Percentiles rank a stretch among this genome's conserved stretches.
These are phyloP conservation scores for Yarrowia sp. DNA, from an alignment of 805 yeast genomes.

Conservation along the genomic window DNA sequence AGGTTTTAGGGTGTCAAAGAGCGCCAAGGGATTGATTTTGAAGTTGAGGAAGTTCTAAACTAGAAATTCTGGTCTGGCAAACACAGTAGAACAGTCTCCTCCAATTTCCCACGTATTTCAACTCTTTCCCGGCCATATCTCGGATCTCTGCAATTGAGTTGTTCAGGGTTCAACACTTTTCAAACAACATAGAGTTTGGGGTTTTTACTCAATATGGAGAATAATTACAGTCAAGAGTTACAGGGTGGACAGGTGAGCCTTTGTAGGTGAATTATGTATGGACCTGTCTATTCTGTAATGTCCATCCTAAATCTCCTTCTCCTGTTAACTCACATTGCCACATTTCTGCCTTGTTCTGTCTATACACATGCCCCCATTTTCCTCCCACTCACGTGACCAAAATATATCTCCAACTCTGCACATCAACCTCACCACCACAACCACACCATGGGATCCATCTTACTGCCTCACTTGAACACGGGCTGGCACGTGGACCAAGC, in stretches of 20 bases:
- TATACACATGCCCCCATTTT: no score
- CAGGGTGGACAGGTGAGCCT: no score
- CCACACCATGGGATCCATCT: constrained; percentile 75
- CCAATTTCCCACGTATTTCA: no score
- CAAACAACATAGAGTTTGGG: neutral
- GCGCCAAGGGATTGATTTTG: no score
- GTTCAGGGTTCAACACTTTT: neutral
- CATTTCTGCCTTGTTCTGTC: no score
- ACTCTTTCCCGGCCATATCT: neutral
- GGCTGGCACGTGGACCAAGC: constrained; percentile 99
- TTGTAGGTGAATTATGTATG: no score
- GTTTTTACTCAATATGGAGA: neutral
- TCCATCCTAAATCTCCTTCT: no score
- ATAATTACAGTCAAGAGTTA: no score
- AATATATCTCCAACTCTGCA: neutral
- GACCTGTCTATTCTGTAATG: no score
- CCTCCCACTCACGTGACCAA: constrained; percentile 1
- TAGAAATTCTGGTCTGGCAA: neutral
- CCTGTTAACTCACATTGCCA: no score
- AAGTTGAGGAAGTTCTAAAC: no score
- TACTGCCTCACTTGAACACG: constrained; percentile 77
- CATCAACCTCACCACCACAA: constrained; percentile 44
- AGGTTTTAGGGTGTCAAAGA: neutral
- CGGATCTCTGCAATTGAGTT: constrained; percentile 2
- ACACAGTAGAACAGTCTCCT: no score